phyloP scores from a whole-genome alignment of 1,284 basidiomycete genomes.

The Ceratobasidium sp. region DNA sequence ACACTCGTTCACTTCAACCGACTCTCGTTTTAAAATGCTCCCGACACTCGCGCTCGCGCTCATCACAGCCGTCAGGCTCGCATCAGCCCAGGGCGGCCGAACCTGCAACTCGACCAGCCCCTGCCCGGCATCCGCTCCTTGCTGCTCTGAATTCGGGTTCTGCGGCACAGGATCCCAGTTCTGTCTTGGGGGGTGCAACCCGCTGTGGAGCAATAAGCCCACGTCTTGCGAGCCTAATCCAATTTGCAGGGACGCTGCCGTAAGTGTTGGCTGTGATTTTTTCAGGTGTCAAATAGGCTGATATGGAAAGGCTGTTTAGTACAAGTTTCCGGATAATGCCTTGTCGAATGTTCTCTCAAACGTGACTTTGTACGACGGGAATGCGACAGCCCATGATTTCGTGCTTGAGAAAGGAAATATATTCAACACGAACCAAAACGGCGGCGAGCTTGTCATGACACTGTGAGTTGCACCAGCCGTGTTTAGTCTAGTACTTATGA shows the following conservation, averaged over 20 bases:
- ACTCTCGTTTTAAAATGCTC: conserved; percentile 3
- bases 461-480: conserved; percentile 54
- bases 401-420: conserved; percentile 74
- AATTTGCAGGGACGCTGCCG: conserved; percentile 71
- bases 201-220: conserved; percentile 65
- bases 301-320: conserved; percentile 54
- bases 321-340: conserved; percentile 69
- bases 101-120: conserved; percentile 43
- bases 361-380: conserved; percentile 74
- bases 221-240: conserved; percentile 77
- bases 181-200: conserved; percentile 85
- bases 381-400: conserved; percentile 77
- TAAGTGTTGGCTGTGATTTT: conserved; percentile 54
- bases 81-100: conserved; percentile 32
- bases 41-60: conserved; percentile 13
- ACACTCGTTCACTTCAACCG: conserved; percentile 5
- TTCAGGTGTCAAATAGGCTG: conserved; percentile 14
- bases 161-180: conserved; percentile 55
- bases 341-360: conserved; percentile 71
- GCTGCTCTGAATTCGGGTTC: conserved; percentile 50
- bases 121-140: conserved; percentile 41
- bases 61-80: background rate
- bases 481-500: background rate
- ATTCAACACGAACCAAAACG: conserved; percentile 68
- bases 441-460: conserved; percentile 70